Evolutionary conservation across 164 flowering plant species (phyloP), one percentile per base, ranked within the genome.

Genomic region (Umbilicus rupestris): DNA sequence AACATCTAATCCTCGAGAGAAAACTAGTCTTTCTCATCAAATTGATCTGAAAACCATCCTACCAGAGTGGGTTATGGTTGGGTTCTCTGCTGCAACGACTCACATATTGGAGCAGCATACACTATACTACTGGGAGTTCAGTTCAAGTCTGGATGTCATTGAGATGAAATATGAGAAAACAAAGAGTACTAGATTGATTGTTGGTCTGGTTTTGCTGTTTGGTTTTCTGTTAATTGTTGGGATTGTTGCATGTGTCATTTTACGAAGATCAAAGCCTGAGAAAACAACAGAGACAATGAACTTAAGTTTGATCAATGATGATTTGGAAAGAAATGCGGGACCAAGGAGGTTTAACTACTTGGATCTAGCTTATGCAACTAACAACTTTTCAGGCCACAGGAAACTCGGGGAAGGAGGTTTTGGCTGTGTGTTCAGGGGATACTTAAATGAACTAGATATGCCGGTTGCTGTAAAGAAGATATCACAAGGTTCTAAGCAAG

Each of bases 341-440:
- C n/a, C n/a, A n/a, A n/a, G n/a, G n/a, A n/a, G n/a, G n/a, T n/a
- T n/a, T n/a, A n/a, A n/a, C n/a, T n/a, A n/a, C n/a, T n/a, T n/a
- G n/a, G n/a, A n/a, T n/a, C n/a, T n/a, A n/a, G n/a, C n/a, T n/a
- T n/a, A n/a, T n/a, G n/a, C n/a, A n/a, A n/a, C n/a, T n/a, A n/a
- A 66, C n/a, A 68, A 70, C 41, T 79, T 79, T 29, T 47, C 74
- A 0, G 68, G 68, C 46, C 76, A 69, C 31, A 73, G 74, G 11
- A 79, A 79, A 73, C 70, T 79, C 12, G 78, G 78, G 10, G 52
- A 69, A 24, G 78, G 78, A 15, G 78, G 73, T 5, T 75, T 75
- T 28, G 82, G 80, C 7, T 68, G 78, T 4, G 84, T 83, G 33
- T 80, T 77, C 67, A 77, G 62, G 49, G 84, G 86, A 0, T 65